Percentiles rank a stretch among this genome's conserved stretches.
These are phyloP conservation scores for Lipomyces orientalis DNA, from an alignment of 805 yeast species.

Conservation along the genomic window DNA sequence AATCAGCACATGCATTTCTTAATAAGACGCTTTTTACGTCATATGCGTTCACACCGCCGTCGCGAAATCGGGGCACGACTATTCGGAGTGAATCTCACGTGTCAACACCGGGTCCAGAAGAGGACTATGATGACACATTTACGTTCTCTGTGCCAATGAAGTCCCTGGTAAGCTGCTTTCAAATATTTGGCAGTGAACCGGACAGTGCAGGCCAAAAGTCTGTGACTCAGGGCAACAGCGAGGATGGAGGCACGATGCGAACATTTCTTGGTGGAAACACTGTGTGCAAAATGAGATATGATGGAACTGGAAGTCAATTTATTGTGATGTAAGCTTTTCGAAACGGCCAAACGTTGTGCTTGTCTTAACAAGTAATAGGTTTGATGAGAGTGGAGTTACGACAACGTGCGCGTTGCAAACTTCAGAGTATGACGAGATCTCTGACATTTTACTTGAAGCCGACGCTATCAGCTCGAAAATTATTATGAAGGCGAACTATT, in stretches of 20 bases:
- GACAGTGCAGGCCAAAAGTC: neutral
- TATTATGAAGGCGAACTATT: slow-evolving; percentile 27
- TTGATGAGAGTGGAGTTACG: slow-evolving; percentile 34
- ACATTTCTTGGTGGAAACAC: slow-evolving; percentile 19
- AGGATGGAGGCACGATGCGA: slow-evolving; percentile 6
- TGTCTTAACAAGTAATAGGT: slow-evolving; percentile 12
- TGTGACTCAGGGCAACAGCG: neutral
- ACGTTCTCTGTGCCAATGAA: slow-evolving; percentile 24
- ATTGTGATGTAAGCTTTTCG: slow-evolving; percentile 24
- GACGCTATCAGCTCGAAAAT: slow-evolving; percentile 20
- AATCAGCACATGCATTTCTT: slow-evolving; percentile 29
- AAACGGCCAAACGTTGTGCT: neutral
- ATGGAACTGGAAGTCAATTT: slow-evolving; percentile 25
- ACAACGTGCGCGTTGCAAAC: slow-evolving; percentile 39
- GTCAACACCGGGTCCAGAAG: slow-evolving; percentile 5
- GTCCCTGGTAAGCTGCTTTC: slow-evolving; percentile 32
- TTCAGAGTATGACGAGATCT: slow-evolving; percentile 23
- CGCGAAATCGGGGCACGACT: neutral
- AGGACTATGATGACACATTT: slow-evolving; percentile 12
- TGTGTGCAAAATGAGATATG: slow-evolving; percentile 34
- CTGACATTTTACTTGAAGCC: slow-evolving; percentile 24
- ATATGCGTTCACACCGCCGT: slow-evolving; percentile 17
- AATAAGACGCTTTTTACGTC: slow-evolving; percentile 28
- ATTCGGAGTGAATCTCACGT: neutral
- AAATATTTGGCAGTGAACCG: slow-evolving; percentile 27